phyloP scores from a whole-genome alignment of 495 filamentous ascomycete species.

The Lepidopterella palustris region DNA sequence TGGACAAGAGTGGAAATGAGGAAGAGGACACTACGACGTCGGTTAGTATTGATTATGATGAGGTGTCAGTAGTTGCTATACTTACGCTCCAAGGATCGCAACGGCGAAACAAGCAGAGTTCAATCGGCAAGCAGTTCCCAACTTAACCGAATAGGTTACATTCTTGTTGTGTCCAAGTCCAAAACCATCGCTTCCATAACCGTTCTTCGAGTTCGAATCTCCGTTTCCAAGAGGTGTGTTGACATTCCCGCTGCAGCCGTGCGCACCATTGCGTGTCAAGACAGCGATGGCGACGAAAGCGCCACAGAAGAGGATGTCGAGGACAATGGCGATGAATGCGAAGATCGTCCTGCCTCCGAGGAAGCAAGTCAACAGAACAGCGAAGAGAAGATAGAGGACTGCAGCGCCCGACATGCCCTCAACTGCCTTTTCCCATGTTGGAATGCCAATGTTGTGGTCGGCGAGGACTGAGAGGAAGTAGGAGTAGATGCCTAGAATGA shows the following conservation, averaged over 20 bases:
- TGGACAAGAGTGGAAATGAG: conserved; percentile 28
- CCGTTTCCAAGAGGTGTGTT: conserved; percentile 63
- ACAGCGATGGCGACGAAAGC: conserved; percentile 57
- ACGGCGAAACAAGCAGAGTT: conserved; percentile 69
- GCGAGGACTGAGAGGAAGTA: conserved; percentile 61
- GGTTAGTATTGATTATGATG: conserved; percentile 13
- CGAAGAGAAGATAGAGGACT: conserved; percentile 63
- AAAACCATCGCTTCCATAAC: conserved; percentile 36
- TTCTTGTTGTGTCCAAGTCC: conserved; percentile 26
- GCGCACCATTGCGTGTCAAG: conserved; percentile 55
- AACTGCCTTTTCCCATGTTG: conserved; percentile 63
- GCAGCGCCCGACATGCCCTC: conserved; percentile 73
- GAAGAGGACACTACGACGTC: conserved; percentile 26
- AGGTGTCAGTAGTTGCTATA: conserved; percentile 9
- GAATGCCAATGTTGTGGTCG: conserved; percentile 52
- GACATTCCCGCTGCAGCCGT: conserved; percentile 55
- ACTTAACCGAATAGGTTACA: conserved; percentile 39
- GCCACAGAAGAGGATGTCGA: conserved; percentile 54
- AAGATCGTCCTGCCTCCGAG: conserved; percentile 62
- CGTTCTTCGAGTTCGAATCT: conserved; percentile 25
- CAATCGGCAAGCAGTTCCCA: conserved; percentile 58
- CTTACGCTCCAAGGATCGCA: conserved; percentile 72
- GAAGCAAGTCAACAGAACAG: conserved; percentile 68
- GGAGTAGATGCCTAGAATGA: conserved; percentile 75
- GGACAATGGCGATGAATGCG: conserved; percentile 61